Evolutionary conservation across 2,329 filamentous ascomycete genomes (phyloP).

Genomic region (Xylariaceae sp.): DNA sequence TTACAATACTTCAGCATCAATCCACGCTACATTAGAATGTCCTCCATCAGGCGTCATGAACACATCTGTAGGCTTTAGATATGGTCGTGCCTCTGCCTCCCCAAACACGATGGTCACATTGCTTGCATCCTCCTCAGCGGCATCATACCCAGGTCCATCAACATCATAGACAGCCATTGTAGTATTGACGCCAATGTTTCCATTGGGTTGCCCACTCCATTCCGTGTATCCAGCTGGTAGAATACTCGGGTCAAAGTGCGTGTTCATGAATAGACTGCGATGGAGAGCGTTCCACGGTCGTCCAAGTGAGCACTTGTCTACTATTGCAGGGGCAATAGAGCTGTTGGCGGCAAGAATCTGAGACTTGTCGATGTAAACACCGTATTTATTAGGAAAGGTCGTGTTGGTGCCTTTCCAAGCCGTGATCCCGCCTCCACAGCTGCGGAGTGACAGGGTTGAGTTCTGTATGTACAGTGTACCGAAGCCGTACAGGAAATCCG

Average conservation of each 20-base stretch:
- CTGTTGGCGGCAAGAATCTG: constrained; percentile 51
- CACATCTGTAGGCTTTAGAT: constrained; percentile 15
- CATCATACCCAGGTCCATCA: constrained; percentile 16
- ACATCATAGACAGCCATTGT: constrained; percentile 17
- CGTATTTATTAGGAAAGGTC: constrained; percentile 62
- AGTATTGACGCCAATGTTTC: constrained; percentile 13
- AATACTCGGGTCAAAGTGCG: constrained; percentile 52
- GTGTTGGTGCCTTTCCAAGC: constrained; percentile 67
- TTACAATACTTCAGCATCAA: constrained; percentile 11
- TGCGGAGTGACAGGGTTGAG: constrained; percentile 50
- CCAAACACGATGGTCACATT: constrained; percentile 14
- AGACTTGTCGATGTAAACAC: constrained; percentile 58
- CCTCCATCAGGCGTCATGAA: constrained; percentile 16
- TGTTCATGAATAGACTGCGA: constrained; percentile 51
- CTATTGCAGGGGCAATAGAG: constrained; percentile 30
- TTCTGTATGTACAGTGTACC: constrained; percentile 59
- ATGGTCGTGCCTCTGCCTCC: constrained; percentile 9
- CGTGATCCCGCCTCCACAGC: constrained; percentile 62
- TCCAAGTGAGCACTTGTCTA: constrained; percentile 51
- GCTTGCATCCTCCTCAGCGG: constrained; percentile 12
- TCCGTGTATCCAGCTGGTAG: constrained; percentile 49
- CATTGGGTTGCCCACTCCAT: constrained; percentile 34
- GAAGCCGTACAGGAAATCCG: constrained; percentile 66
- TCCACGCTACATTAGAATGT: constrained; percentile 17
- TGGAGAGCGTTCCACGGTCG: constrained; percentile 60